phyloP scores from a whole-genome alignment of 1,284 basidiomycete genomes.

The Moesziomyces antarcticus region DNA sequence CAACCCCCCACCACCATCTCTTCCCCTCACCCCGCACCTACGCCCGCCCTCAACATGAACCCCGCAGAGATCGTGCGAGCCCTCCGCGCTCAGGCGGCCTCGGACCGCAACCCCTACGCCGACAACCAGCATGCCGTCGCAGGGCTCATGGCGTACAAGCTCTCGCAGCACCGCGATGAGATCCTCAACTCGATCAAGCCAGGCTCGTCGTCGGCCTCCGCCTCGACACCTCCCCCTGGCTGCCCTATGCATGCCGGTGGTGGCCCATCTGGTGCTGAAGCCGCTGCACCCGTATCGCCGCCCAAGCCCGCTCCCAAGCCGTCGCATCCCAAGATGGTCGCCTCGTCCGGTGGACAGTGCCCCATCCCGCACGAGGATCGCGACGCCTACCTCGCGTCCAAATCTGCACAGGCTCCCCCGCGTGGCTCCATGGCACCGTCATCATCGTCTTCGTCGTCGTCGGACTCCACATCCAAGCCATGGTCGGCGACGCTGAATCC shows the following conservation, averaged over 20 bases:
- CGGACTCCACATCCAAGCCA: constrained; percentile 24
- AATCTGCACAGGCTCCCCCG: constrained; percentile 8
- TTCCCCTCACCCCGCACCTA: not conserved
- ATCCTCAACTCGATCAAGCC: constrained; percentile 26
- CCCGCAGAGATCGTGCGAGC: constrained; percentile 40
- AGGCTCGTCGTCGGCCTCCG: constrained; percentile 8
- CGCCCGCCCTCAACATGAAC: constrained; percentile 17
- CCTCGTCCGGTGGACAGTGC: constrained; percentile 42
- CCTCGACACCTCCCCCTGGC: constrained; percentile 39
- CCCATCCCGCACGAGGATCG: constrained; percentile 50
- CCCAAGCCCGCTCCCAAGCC: constrained; percentile 13
- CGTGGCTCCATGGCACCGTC: constrained; percentile 21
- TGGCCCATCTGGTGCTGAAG: not conserved
- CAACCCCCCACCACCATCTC: not conserved
- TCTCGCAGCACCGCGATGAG: constrained; percentile 37
- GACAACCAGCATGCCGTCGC: constrained; percentile 57
- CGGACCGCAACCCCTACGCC: constrained; percentile 9
- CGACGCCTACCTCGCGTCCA: constrained; percentile 41
- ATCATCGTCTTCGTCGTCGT: constrained; percentile 11
- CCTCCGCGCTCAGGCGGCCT: constrained; percentile 38
- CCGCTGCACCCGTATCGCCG: not conserved
- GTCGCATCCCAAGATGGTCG: constrained; percentile 30
- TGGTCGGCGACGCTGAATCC: constrained; percentile 73
- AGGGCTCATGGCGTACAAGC: constrained; percentile 50
- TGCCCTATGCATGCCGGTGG: constrained; percentile 57